Conservation (phyloP, 1,139 yeast genomes). For the Suhomyces coccinellae region DNA sequence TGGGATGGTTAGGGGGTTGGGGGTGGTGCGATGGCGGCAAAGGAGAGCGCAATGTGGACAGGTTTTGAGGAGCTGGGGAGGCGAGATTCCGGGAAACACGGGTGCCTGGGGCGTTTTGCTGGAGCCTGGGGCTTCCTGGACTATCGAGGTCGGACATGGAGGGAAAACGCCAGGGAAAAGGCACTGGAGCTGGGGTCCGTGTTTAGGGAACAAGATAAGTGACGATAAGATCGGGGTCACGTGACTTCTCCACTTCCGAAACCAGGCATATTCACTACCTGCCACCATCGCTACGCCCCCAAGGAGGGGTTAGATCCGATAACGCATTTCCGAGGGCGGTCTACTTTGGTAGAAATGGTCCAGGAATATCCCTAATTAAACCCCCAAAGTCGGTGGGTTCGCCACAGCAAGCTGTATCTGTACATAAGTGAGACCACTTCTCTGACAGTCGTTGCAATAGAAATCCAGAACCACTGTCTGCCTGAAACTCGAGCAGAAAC, state of each 20-base stretch:
- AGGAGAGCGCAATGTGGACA: background rate
- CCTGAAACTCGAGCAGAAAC: too few relatives aligned
- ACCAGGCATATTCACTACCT: background rate
- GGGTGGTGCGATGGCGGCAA: slow-evolving; percentile 1
- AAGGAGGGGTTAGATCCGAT: background rate
- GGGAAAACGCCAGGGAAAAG: background rate
- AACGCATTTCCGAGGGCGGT: too few relatives aligned
- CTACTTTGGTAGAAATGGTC: too few relatives aligned
- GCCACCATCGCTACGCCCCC: background rate
- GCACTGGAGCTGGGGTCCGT: background rate
- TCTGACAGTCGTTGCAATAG: too few relatives aligned
- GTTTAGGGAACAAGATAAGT: slow-evolving; percentile 2
- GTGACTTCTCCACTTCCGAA: slow-evolving; percentile 8
- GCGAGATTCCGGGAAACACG: background rate
- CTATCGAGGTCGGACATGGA: background rate
- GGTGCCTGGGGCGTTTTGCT: background rate
- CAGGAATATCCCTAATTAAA: too few relatives aligned
- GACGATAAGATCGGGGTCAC: slow-evolving; percentile 6
- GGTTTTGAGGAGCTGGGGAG: background rate
- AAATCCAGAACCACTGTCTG: too few relatives aligned
- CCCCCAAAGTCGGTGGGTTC: too few relatives aligned
- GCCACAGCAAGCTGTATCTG: too few relatives aligned
- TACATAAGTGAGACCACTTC: too few relatives aligned
- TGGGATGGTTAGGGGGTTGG: background rate
- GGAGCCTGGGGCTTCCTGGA: background rate